phyloP scores from a whole-genome alignment of 345 rosid species.

The Heritiera littoralis region DNA sequence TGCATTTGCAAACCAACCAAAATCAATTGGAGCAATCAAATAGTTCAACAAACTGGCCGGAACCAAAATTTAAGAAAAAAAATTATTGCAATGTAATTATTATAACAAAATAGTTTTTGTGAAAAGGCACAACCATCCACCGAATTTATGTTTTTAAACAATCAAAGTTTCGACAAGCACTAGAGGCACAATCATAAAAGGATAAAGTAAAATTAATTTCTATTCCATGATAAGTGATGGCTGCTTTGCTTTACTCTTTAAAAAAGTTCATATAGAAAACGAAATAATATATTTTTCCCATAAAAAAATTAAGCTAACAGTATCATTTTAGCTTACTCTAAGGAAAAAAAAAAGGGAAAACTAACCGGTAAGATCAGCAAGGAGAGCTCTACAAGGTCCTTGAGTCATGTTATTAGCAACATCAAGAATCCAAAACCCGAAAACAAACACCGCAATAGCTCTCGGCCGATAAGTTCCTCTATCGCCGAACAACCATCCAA shows the following conservation, averaged over 20 bases:
- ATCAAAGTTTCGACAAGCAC: not conserved
- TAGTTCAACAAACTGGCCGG: conserved; percentile 1
- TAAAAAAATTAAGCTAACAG: not conserved
- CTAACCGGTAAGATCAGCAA: conserved; percentile 92
- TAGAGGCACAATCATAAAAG: not conserved
- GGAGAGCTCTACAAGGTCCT: conserved; percentile 95
- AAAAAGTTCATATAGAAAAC: not conserved
- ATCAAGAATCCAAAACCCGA: conserved; percentile 95
- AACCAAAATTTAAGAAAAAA: not conserved
- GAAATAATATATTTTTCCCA: not conserved
- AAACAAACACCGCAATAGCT: conserved; percentile 69
- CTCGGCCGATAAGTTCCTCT: conserved; percentile 52
- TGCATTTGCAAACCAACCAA: not conserved
- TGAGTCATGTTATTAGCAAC: conserved; percentile 93
- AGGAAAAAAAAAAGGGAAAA: conserved; percentile 6
- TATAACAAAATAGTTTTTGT: not conserved
- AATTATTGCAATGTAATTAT: not conserved
- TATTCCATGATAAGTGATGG: not conserved
- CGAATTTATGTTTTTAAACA: not conserved
- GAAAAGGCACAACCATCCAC: not conserved
- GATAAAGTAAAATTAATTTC: conserved; percentile 1
- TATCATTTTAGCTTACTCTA: conserved; percentile 6
- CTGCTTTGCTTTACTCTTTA: not conserved
- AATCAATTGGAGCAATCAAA: not conserved
- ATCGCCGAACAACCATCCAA: conserved; percentile 89